Conservation (phyloP, 371 early-diverging fungal species). For the Mucor velutinosus region DNA sequence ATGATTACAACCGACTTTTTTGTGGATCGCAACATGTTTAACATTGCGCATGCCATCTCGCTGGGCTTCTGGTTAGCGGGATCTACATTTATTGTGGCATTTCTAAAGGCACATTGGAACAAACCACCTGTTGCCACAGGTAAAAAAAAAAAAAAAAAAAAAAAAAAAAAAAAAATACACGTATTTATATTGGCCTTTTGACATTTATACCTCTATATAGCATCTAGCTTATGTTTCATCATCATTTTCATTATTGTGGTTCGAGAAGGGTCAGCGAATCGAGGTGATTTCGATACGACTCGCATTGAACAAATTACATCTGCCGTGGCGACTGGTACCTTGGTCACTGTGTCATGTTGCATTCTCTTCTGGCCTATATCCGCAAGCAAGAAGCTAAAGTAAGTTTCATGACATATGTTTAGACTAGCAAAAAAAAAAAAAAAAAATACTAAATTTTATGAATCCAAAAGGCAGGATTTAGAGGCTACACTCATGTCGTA, state of each 20-base stretch:
- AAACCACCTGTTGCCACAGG: slow-evolving; percentile 66
- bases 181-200: too few species aligned
- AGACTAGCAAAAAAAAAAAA: too few species aligned
- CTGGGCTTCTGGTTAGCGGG: slow-evolving; percentile 61
- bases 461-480: too few species aligned
- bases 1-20: slow-evolving; percentile 65
- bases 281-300: slow-evolving; percentile 54
- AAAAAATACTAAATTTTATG: too few species aligned
- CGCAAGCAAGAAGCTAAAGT: slow-evolving; percentile 61
- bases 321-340: slow-evolving; percentile 57
- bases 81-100: slow-evolving; percentile 60
- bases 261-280: slow-evolving; percentile 54
- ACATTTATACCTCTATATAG: too few species aligned
- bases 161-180: too few species aligned
- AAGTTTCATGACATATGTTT: too few species aligned
- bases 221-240: slow-evolving; percentile 64
- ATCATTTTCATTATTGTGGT: slow-evolving; percentile 57
- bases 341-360: slow-evolving; percentile 58
- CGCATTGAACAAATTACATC: slow-evolving; percentile 60
- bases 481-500: slow-evolving; percentile 60
- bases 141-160: too few species aligned
- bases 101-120: slow-evolving; percentile 64
- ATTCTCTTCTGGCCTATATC: slow-evolving; percentile 65
- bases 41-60: slow-evolving; percentile 54
- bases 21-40: slow-evolving; percentile 46